Base-by-base conservation (phyloP, 2,329 filamentous ascomycete genomes). In the Colletotrichum incanum region DNA sequence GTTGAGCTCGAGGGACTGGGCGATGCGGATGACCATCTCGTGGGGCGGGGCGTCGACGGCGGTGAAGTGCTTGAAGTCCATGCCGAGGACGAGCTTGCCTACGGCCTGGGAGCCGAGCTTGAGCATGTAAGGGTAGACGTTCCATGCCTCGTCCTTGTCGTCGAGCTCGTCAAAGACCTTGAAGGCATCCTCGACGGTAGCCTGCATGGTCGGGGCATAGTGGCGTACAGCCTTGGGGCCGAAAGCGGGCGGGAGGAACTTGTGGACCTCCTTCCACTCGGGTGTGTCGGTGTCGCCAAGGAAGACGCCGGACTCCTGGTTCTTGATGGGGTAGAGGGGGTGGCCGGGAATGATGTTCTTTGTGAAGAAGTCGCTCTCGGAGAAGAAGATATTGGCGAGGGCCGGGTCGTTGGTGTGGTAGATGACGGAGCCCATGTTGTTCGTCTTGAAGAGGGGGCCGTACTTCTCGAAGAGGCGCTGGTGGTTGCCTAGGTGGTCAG, bases 191-290 rank as follows among this genome's bases (percentile, higher is more conserved):
- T 89, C 85, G 2, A 89, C 83, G 0, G 86, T 86, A 58, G 82
- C 78, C 73, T 91, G 88, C 88, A 92, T 91, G 0, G 83, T 85
- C 0, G 89, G 88, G 0, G 88, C 85, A 72, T 92, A 91, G 74
- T 91, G 90, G 0, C 87, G 82, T 5, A 92, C 88, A 0, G 90
- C 90, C 76, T 89, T 90, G 41, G 89, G 89, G 0, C 86, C 85
- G 14, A 92, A 80, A 0, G 88, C 86, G 0, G 90, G 89, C 0
- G 90, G 88, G 0, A 92, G 74, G 78, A 91, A 92, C 77, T 92
- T 92, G 82, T 92, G 90, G 0, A 86, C 85, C 0, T 85, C 75
- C 31, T 78, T 77, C 86, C 86, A 90, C 66, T 85, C 82, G 20
- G 84, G 81, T 0, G 84, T 86, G 26, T 88, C 82, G 0, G 87